Percentiles rank a stretch among this genome's conserved stretches.
These are phyloP conservation scores for Claviceps fusiformis DNA, from an alignment of 2,329 filamentous ascomycete species.

Conservation along the genomic window DNA sequence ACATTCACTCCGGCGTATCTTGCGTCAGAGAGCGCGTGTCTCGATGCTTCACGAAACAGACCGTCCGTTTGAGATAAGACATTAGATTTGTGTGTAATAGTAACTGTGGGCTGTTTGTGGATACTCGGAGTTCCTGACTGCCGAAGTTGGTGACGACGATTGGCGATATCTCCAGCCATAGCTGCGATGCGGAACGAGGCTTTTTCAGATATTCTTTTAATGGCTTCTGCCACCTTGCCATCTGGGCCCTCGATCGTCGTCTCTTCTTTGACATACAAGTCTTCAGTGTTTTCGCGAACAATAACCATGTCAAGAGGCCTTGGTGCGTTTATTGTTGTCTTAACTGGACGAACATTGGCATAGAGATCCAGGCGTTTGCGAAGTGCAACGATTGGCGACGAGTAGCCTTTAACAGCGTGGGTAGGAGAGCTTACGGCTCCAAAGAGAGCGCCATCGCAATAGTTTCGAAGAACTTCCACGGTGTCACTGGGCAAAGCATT, in stretches of 20 bases:
- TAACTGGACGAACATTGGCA: constrained; percentile 94
- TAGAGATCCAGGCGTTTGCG: constrained; percentile 92
- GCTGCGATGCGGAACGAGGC: constrained; percentile 76
- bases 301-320: constrained; percentile 90
- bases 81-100: constrained; percentile 97
- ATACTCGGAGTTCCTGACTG: constrained; percentile 42
- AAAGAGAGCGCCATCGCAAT: constrained; percentile 93
- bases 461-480: constrained; percentile 72
- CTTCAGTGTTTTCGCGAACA: constrained; percentile 96
- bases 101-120: constrained; percentile 63
- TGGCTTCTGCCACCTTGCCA: constrained; percentile 85
- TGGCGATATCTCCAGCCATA: constrained; percentile 90
- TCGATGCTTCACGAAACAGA: constrained; percentile 73
- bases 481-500: constrained; percentile 81
- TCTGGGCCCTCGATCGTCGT: constrained; percentile 62
- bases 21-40: constrained; percentile 53
- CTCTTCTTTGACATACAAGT: constrained; percentile 96
- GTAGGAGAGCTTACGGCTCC: constrained; percentile 90
- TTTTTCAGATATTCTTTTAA: constrained; percentile 88
- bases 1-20: constrained; percentile 53
- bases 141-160: constrained; percentile 72
- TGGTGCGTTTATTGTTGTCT: constrained; percentile 53
- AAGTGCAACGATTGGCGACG: constrained; percentile 88
- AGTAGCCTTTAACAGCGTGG: constrained; percentile 85
- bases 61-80: constrained; percentile 94